Evolutionary conservation across 768 basidiomycete genomes (phyloP), one percentile per base, ranked within the genome.

Genomic region (Ramaria sp.): DNA sequence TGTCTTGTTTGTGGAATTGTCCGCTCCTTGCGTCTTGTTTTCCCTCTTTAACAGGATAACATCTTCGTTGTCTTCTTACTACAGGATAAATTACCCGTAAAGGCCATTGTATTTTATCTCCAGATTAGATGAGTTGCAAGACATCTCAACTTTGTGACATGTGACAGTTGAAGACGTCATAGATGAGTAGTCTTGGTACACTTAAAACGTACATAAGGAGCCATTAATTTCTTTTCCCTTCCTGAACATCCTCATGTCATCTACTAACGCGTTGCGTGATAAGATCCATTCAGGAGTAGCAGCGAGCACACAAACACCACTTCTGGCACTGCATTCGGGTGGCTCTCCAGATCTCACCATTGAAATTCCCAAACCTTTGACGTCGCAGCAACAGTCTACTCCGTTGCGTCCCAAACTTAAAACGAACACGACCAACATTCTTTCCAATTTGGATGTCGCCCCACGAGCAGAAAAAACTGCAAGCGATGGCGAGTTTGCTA

Each of bases 391-490:
- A 30, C 3, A 43, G 24, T 47, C 25, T 4, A 42, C 34, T 16
- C 44, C 49, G 8, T 13, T 32, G 20, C 34, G 30, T 20, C 44
- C 53, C 24, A 55, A 55, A 27, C 28, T 37, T 16, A 55, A 51
- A 28, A 13, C 30, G 32, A 37, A 43, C 9, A 22, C 30, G 20
- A 45, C 20, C 42, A 47, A 52, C 45, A 53, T 3, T 20, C 27
- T 41, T 9, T 25, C 47, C 27, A 25, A 30, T 13, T 6, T 43
- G 32, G 27, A 20, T 12, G 18, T 36, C 28, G 39, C 37, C 3
- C 45, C 49, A 28, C 24, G 37, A 37, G 10, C 51, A 5, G 55
- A 65, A 60, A 54, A 62, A 24, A 56, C 67, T 16, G 42, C 15
- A 9, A 42, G 44, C 22, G 54, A 56, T 30, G 47, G 28, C 8